Evolutionary conservation across 768 basidiomycete genomes (phyloP), one percentile per base, ranked within the genome.

Genomic region (Tulasnella sp.): DNA sequence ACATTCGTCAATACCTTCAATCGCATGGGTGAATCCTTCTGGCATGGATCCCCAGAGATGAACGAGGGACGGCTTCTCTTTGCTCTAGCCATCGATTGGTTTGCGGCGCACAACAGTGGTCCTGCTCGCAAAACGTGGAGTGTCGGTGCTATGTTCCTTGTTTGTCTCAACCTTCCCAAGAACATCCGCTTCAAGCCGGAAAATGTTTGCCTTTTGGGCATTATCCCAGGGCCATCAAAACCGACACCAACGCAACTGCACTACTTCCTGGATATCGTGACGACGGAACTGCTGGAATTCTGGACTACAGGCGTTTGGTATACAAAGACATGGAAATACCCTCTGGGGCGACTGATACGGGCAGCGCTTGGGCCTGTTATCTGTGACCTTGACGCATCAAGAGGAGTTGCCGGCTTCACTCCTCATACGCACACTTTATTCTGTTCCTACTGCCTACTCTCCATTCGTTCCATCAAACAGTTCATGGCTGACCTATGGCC

Each of bases 151-250:
- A 66, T 72, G 9, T 69, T 67, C 17, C 51, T 74, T 43, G 64
- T 65, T 2, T 72, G 71, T 53, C 54, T 73, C 8, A 73, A 73
- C 46, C 64, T 75, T 0, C 73, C 73, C 3, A 59, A 62, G 2
- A 42, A 62, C 4, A 19, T 69, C 1, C 65, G 67, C 6, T 66
- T 69, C 48, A 59, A 66, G 14, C 40, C 62, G 0, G 69, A 73
- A 57, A 70, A 72, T 50, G 66, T 71, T 49, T 72, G 69, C 53
- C 46, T 72, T 7, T 68, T 65, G 21, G 70, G 68, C 0, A 63
- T 73, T 2, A 68, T 73, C 14, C 70, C 72, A 41, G 70, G 70
- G 0, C 71, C 70, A 4, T 50, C 62, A 4, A 68, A 73, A 49
- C 71, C 67, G 0, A 54, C 63, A 1, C 45, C 59, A 1, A 56